A percentile compares a stretch with the other conserved stretches of the same genome.
Evolutionary conservation across 108 stramenopile genomes (phyloP).

Genomic region (Ochromonas danica): DNA sequence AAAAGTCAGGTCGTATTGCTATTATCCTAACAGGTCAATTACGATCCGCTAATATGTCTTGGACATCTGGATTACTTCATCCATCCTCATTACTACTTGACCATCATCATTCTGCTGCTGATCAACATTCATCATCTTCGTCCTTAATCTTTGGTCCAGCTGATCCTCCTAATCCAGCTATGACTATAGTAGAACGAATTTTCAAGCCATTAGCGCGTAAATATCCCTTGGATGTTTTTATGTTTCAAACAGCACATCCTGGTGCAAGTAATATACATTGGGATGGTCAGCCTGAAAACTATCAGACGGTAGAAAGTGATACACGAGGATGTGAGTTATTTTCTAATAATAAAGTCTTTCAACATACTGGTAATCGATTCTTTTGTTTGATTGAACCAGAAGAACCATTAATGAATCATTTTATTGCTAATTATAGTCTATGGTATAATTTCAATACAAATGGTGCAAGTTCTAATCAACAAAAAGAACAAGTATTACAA

Average conservation of each 20-base stretch:
- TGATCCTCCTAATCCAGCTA: neutral
- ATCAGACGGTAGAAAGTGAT: neutral
- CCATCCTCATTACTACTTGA: too few species aligned
- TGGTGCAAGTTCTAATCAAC: neutral
- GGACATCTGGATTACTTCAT: neutral
- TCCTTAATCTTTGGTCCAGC: constrained; percentile 2
- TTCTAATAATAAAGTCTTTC: neutral
- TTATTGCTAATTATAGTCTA: neutral
- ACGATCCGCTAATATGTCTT: neutral
- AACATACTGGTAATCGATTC: constrained; percentile 13
- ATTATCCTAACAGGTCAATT: constrained; percentile 11
- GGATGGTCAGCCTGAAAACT: neutral
- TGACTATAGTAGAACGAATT: neutral
- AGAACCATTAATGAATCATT: neutral
- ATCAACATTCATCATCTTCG: too few species aligned
- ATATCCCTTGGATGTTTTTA: constrained; percentile 8
- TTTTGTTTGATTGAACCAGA: constrained; percentile 23
- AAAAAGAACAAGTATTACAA: constrained; percentile 8
- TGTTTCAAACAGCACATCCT: constrained; percentile 2
- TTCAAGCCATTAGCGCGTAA: constrained; percentile 10
- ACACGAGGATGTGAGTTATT: neutral
- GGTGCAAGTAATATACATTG: neutral
- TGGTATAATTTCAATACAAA: too few species aligned
- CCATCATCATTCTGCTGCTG: neutral
- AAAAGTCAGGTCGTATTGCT: neutral